Evolutionary conservation across 2,329 filamentous ascomycete species (phyloP), one percentile per base, ranked within the genome.

Genomic region (Stachybotrys elegans): DNA sequence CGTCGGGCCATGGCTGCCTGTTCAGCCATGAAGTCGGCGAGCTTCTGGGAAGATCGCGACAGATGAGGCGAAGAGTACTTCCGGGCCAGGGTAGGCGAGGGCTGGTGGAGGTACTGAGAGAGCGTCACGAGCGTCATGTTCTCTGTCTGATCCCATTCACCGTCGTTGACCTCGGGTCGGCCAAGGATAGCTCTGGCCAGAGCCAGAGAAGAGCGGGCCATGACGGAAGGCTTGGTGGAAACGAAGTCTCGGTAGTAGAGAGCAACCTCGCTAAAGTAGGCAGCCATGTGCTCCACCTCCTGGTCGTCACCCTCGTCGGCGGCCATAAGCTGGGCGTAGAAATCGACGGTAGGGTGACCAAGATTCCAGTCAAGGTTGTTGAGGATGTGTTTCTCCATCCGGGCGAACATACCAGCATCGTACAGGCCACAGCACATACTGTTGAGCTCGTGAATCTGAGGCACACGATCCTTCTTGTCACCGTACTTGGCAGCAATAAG

Each of bases 341-440:
- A 88, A 67, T 97, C 92, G 53, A 96, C 88, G 22, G 93, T 97
- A 2, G 93, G 91, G 69, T 97, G 92, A 44, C 93, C 93, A 54
- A 98, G 87, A 53, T 85, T 83, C 93, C 93, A 98, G 64, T 94
- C 89, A 47, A 98, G 79, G 2, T 93, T 98, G 70, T 96, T 94
- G 56, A 98, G 79, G 29, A 98, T 92, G 66, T 98, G 93, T 91
- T 94, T 97, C 72, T 98, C 93, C 93, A 98, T 98, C 69, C 98
- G 93, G 11, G 91, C 92, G 72, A 98, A 98, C 93, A 98, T 98
- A 70, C 95, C 92, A 40, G 95, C 90, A 59, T 98, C 93, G 70
- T 98, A 98, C 31, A 97, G 79, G 29, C 88, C 91, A 70, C 93
- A 97, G 78, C 93, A 98, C 93, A 98, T 97, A 54, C 92, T 94